These are phyloP conservation scores for Coniochaeta hoffmannii DNA, from an alignment of 2,329 filamentous ascomycete genomes.

Conservation along the genomic window DNA sequence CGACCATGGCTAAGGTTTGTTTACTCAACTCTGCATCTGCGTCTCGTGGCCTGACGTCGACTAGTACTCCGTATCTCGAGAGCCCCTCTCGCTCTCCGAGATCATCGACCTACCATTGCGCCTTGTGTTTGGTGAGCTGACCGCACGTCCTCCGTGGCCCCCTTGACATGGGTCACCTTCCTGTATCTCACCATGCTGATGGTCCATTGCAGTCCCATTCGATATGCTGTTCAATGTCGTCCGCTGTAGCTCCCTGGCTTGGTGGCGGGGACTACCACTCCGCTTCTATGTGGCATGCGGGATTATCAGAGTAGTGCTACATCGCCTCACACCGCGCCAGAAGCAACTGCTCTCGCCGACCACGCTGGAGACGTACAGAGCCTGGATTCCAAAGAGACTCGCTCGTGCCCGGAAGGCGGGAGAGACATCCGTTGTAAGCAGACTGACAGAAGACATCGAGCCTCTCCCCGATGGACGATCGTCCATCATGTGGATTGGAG, in stretches of 20 bases:
- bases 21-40: no score
- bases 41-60: neutral
- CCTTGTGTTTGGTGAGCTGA: conserved; percentile 5
- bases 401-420: neutral
- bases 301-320: conserved; percentile 10
- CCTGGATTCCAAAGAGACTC: conserved; percentile 7
- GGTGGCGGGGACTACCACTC: conserved; percentile 10
- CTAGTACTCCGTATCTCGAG: neutral
- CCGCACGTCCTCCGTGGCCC: no score
- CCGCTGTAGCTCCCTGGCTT: conserved; percentile 10
- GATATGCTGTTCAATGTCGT: conserved; percentile 16
- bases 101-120: neutral
- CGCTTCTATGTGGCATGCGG: conserved; percentile 9
- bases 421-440: neutral
- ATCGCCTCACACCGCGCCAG: conserved; percentile 9
- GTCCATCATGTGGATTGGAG: conserved; percentile 21
- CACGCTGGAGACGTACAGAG: conserved; percentile 7
- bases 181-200: neutral
- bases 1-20: no score
- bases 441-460: conserved; percentile 11
- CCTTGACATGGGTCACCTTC: no score
- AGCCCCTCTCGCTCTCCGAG: neutral
- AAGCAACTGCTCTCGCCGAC: conserved; percentile 10
- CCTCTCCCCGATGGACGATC: conserved; percentile 12
- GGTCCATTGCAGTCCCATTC: conserved; percentile 9